A percentile compares a stretch with the other conserved stretches of the same genome.
These are phyloP conservation scores for Symbiodinium pilosum DNA, from an alignment of 73 alveolate species.

Conservation along the genomic window DNA sequence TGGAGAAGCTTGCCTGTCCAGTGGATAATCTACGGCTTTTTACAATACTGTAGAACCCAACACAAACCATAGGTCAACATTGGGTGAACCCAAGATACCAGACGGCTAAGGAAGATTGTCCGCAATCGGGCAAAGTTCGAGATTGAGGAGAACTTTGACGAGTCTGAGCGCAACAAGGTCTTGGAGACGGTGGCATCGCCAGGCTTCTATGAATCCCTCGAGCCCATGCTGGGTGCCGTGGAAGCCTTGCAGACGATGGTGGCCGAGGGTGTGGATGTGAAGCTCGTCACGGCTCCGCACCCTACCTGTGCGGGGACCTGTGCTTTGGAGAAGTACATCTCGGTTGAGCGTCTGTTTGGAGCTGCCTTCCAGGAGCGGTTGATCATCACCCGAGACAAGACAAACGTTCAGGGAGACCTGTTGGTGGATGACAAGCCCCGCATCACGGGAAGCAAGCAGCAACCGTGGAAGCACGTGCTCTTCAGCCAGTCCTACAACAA, in stretches of 20 bases:
- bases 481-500: slow-evolving; percentile 57
- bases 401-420: slow-evolving; percentile 42
- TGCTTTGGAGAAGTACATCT: slow-evolving; percentile 26
- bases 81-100: neutral
- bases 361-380: slow-evolving; percentile 26
- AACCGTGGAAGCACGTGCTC: slow-evolving; percentile 47
- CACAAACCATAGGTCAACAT: too few relatives aligned
- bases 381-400: slow-evolving; percentile 91
- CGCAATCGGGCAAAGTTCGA: slow-evolving; percentile 39
- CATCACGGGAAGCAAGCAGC: slow-evolving; percentile 16
- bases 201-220: slow-evolving; percentile 46
- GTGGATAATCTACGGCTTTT: too few relatives aligned
- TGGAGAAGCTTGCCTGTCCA: too few relatives aligned
- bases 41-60: too few relatives aligned
- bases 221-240: slow-evolving; percentile 25
- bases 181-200: slow-evolving; percentile 11
- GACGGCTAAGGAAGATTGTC: slow-evolving; percentile 2
- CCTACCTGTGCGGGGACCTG: slow-evolving; percentile 80
- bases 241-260: neutral
- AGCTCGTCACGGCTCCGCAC: slow-evolving; percentile 58
- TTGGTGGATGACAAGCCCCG: slow-evolving; percentile 61
- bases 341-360: slow-evolving; percentile 60
- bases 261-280: slow-evolving; percentile 26
- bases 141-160: slow-evolving; percentile 71
- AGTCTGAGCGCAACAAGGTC: slow-evolving; percentile 16